Evolutionary conservation across 2,329 filamentous ascomycete species (phyloP).

Genomic region (Aspergillus bombycis): DNA sequence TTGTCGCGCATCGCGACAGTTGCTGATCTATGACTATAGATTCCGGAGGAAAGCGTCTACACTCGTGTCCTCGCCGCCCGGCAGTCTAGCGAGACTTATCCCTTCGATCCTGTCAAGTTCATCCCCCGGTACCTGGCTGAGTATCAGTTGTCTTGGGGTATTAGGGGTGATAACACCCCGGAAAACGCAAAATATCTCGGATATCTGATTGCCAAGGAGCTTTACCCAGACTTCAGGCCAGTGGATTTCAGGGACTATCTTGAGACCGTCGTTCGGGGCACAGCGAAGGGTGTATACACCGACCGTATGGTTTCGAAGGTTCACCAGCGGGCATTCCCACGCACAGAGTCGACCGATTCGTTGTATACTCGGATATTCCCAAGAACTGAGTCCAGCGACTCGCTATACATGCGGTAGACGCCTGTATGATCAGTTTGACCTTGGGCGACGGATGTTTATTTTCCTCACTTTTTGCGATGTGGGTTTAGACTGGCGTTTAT

Average conservation of each 20-base stretch:
- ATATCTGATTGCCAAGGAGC: slow-evolving; percentile 55
- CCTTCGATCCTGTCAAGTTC: slow-evolving; percentile 40
- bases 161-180: slow-evolving; percentile 58
- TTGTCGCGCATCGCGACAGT: background rate
- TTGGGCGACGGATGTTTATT: background rate
- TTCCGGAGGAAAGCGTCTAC: slow-evolving; percentile 39
- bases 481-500: slow-evolving; percentile 9
- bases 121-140: slow-evolving; percentile 43
- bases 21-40: slow-evolving; percentile 26
- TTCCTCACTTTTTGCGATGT: background rate
- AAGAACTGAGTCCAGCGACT: slow-evolving; percentile 40
- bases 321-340: slow-evolving; percentile 40
- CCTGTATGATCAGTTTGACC: background rate
- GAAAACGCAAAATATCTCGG: slow-evolving; percentile 59
- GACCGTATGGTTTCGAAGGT: slow-evolving; percentile 40
- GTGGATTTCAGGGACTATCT: slow-evolving; percentile 46
- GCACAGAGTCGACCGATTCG: slow-evolving; percentile 41
- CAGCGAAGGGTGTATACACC: slow-evolving; percentile 41
- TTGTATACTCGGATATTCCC: slow-evolving; percentile 41
- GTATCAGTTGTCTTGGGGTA: slow-evolving; percentile 51
- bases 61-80: slow-evolving; percentile 37
- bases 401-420: slow-evolving; percentile 36
- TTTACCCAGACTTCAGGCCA: slow-evolving; percentile 57
- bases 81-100: slow-evolving; percentile 40
- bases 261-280: slow-evolving; percentile 46